These are phyloP conservation scores for Ophiocordyceps sinensis DNA, from an alignment of 2,329 filamentous ascomycete genomes.

Conservation along the genomic window DNA sequence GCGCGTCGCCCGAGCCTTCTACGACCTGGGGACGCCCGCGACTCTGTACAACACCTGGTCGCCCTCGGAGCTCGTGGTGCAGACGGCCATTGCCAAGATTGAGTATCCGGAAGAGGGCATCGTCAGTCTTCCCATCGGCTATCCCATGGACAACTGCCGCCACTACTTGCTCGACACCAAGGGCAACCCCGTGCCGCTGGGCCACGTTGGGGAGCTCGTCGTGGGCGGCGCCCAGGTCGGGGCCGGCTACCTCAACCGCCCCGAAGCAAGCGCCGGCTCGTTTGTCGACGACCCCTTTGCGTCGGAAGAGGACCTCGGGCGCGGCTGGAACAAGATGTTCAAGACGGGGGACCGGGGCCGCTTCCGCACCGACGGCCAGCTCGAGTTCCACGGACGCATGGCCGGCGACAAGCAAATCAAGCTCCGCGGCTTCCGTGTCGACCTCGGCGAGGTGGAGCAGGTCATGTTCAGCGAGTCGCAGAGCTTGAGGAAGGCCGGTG, in stretches of 20 bases:
- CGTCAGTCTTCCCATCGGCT: slow-evolving; percentile 9
- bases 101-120: slow-evolving; percentile 5
- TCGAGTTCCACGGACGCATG: slow-evolving; percentile 22
- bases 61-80: slow-evolving; percentile 10
- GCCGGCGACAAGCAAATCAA: slow-evolving; percentile 23
- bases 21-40: slow-evolving; percentile 9
- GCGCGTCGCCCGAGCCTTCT: slow-evolving; percentile 9
- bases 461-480: slow-evolving; percentile 9
- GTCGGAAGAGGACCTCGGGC: slow-evolving; percentile 7
- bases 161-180: slow-evolving; percentile 23
- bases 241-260: slow-evolving; percentile 22
- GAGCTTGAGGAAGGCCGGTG: slow-evolving; percentile 2
- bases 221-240: slow-evolving; percentile 27
- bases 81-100: slow-evolving; percentile 9
- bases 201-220: slow-evolving; percentile 25
- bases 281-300: slow-evolving; percentile 9
- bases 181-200: slow-evolving; percentile 21
- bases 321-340: slow-evolving; percentile 22
- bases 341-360: slow-evolving; percentile 26
- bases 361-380: slow-evolving; percentile 19
- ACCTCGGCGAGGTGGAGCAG: slow-evolving; percentile 23
- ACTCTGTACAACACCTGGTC: slow-evolving; percentile 10
- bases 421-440: slow-evolving; percentile 18
- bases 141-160: slow-evolving; percentile 14
- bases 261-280: slow-evolving; percentile 35